These are phyloP conservation scores for Begonia loranthoides DNA, from an alignment of 306 rosid genomes.

Conservation along the genomic window DNA sequence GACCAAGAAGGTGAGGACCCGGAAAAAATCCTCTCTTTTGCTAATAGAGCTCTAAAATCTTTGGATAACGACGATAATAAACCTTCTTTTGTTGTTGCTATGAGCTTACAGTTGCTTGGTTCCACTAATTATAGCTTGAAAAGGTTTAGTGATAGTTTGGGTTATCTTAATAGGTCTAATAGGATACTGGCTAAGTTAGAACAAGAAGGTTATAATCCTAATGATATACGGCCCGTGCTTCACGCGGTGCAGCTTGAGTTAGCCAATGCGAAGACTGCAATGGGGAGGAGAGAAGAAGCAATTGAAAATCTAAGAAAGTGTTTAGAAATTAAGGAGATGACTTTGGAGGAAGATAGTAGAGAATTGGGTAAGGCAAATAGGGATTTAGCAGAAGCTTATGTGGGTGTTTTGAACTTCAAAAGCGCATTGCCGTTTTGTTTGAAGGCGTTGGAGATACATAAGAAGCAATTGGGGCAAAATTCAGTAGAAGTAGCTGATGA, in stretches of 20 bases:
- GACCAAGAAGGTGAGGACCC: slow-evolving; percentile 88
- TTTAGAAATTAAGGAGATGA: slow-evolving; percentile 69
- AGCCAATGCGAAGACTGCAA: slow-evolving; percentile 72
- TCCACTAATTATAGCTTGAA: slow-evolving; percentile 55
- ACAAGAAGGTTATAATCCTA: slow-evolving; percentile 32
- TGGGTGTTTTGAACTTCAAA: slow-evolving; percentile 60
- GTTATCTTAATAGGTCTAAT: slow-evolving; percentile 68
- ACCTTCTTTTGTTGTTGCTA: slow-evolving; percentile 49
- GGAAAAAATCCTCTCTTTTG: slow-evolving; percentile 50
- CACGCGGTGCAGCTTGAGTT: slow-evolving; percentile 78
- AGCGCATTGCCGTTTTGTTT: slow-evolving; percentile 55
- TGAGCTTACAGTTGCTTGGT: slow-evolving; percentile 79
- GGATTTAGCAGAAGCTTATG: slow-evolving; percentile 71
- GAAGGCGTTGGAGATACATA: slow-evolving; percentile 79
- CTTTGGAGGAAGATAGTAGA: slow-evolving; percentile 52
- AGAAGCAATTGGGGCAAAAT: slow-evolving; percentile 43
- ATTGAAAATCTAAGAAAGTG: slow-evolving; percentile 62
- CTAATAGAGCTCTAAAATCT: slow-evolving; percentile 51
- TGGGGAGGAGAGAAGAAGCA: slow-evolving; percentile 96
- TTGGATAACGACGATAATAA: slow-evolving; percentile 38
- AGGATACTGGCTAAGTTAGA: slow-evolving; percentile 52
- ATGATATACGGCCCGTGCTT: slow-evolving; percentile 60
- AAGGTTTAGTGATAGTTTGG: slow-evolving; percentile 73
- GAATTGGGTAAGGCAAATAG: slow-evolving; percentile 65
- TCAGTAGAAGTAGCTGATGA: slow-evolving; percentile 81